Conservation (phyloP, 495 filamentous ascomycete genomes). For the Penicillium manginii region DNA sequence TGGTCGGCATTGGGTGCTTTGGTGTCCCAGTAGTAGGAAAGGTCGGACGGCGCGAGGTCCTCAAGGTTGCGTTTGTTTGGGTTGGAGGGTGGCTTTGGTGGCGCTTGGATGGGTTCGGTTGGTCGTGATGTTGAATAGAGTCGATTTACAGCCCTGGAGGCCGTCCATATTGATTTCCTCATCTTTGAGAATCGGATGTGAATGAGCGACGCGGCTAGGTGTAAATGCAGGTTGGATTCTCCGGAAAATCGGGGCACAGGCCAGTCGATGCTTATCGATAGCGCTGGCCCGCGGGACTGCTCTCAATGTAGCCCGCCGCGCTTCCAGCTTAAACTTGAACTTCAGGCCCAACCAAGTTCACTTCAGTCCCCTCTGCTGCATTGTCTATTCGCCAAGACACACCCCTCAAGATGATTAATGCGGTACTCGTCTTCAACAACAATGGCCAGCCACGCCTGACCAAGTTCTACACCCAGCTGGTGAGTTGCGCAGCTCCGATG, state of each 20-base stretch:
- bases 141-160: constrained; percentile 1
- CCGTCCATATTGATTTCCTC: constrained; percentile 14
- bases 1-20: constrained; percentile 55
- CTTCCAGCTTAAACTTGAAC: background rate
- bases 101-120: background rate
- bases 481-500: constrained; percentile 42
- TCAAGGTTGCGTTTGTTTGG: constrained; percentile 35
- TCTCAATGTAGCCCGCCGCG: background rate
- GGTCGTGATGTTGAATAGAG: constrained; percentile 15
- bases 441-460: constrained; percentile 93
- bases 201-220: background rate
- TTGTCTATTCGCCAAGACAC: background rate
- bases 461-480: constrained; percentile 98
- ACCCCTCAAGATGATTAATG: constrained; percentile 87
- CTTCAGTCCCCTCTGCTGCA: background rate
- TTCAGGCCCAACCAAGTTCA: background rate
- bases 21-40: constrained; percentile 63
- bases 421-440: constrained; percentile 98
- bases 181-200: constrained; percentile 1
- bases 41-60: constrained; percentile 40
- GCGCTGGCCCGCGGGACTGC: too few species aligned
- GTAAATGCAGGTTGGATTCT: constrained; percentile 12
- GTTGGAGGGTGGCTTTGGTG: constrained; percentile 20
- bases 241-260: constrained; percentile 25
- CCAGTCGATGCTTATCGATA: constrained; percentile 6